These are phyloP conservation scores for Gaultheria prostrata DNA, from an alignment of 148 eudicot species.

Conservation along the genomic window DNA sequence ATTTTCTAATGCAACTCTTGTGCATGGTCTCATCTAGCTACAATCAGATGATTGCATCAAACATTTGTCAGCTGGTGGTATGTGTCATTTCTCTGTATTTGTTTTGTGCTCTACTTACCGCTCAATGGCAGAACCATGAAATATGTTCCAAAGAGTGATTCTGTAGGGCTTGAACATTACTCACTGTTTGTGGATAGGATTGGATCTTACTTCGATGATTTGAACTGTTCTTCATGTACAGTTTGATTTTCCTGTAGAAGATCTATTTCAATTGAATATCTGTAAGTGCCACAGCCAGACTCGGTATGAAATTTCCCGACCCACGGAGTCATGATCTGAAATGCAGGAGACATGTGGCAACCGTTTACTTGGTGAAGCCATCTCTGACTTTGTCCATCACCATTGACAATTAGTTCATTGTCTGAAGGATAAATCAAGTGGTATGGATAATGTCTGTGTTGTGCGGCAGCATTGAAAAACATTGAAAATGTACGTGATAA, in stretches of 20 bases:
- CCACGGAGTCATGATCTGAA: too few relatives aligned
- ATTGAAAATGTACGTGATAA: too few relatives aligned
- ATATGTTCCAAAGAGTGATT: not conserved
- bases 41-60: not conserved
- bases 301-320: too few relatives aligned
- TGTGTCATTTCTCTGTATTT: not conserved
- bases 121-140: not conserved
- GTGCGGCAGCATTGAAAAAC: too few relatives aligned
- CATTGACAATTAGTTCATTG: not conserved
- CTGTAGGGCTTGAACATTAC: not conserved
- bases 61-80: not conserved
- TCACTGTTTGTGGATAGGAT: too few relatives aligned
- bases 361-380: not conserved
- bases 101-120: not conserved
- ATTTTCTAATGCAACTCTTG: constrained; percentile 47
- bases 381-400: not conserved
- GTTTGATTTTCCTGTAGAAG: too few relatives aligned
- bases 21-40: not conserved
- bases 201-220: too few relatives aligned
- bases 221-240: too few relatives aligned
- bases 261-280: too few relatives aligned
- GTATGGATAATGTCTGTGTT: too few relatives aligned
- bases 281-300: too few relatives aligned
- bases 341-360: not conserved
- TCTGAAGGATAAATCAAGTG: too few relatives aligned